A percentile compares a stretch with the other conserved stretches of the same genome.
Evolutionary conservation across 2,329 filamentous ascomycete genomes (phyloP).

Genomic region (Fusarium coffeatum): DNA sequence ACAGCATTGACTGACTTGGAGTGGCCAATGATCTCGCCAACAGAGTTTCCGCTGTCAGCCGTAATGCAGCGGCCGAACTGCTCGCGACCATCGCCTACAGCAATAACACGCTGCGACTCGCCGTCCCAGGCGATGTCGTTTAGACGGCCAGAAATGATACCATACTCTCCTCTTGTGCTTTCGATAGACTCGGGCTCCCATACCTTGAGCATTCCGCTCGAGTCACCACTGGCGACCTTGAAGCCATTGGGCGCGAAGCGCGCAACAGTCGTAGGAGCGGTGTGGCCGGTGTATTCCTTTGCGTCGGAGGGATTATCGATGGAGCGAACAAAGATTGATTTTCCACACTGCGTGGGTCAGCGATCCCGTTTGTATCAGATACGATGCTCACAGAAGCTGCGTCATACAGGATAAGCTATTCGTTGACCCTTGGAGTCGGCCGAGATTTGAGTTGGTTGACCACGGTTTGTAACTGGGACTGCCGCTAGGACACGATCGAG

Average conservation of each 20-base stretch:
- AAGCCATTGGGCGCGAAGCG: slow-evolving; percentile 94
- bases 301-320: slow-evolving; percentile 88
- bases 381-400: neutral
- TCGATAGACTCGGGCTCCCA: slow-evolving; percentile 91
- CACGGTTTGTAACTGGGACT: slow-evolving; percentile 83
- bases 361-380: slow-evolving; percentile 1
- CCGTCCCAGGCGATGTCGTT: slow-evolving; percentile 98
- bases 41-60: slow-evolving; percentile 93
- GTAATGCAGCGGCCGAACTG: slow-evolving; percentile 94
- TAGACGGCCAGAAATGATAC: slow-evolving; percentile 92
- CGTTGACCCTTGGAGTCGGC: slow-evolving; percentile 89
- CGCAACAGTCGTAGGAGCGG: slow-evolving; percentile 87
- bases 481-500: slow-evolving; percentile 83
- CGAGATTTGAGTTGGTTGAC: slow-evolving; percentile 89
- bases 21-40: slow-evolving; percentile 94
- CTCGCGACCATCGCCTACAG: slow-evolving; percentile 94
- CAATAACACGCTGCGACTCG: slow-evolving; percentile 95
- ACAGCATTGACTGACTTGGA: slow-evolving; percentile 91
- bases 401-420: slow-evolving; percentile 87
- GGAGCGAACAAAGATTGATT: slow-evolving; percentile 94
- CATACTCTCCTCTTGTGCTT: slow-evolving; percentile 92
- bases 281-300: slow-evolving; percentile 94
- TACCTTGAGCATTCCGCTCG: slow-evolving; percentile 83
- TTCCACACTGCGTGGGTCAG: slow-evolving; percentile 75
- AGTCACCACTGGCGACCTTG: slow-evolving; percentile 93